These are phyloP conservation scores for Leccinum pellstonianum DNA, from an alignment of 768 basidiomycete genomes.

Conservation along the genomic window DNA sequence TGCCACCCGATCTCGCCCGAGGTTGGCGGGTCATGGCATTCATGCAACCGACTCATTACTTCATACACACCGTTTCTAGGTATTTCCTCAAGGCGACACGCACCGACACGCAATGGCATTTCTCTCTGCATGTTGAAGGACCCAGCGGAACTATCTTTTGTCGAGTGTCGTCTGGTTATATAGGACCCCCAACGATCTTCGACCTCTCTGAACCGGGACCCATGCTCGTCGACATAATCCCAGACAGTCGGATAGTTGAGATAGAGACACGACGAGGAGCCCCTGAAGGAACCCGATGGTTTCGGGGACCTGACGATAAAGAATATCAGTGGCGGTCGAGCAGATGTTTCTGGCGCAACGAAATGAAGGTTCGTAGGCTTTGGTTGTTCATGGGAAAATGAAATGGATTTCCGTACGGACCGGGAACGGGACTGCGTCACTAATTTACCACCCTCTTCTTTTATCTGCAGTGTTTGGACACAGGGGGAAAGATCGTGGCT, in stretches of 20 bases:
- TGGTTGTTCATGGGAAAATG: background rate
- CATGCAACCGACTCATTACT: background rate
- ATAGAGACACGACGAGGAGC: conserved; percentile 15
- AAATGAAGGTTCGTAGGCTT: conserved; percentile 24
- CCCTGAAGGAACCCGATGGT: conserved; percentile 19
- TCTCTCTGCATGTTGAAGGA: conserved; percentile 20
- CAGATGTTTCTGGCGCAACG: conserved; percentile 13
- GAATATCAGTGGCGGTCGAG: conserved; percentile 24
- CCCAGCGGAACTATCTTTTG: conserved; percentile 20
- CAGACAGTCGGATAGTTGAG: conserved; percentile 8
- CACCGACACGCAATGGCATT: conserved; percentile 17
- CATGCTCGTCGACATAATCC: conserved; percentile 14
- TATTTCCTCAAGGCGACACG: conserved; percentile 26
- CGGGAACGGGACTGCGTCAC: background rate
- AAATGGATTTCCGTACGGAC: background rate
- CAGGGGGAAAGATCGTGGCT: conserved; percentile 23
- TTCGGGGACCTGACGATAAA: conserved; percentile 23
- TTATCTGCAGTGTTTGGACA: conserved; percentile 20
- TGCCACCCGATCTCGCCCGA: background rate
- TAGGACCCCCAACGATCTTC: conserved; percentile 13
- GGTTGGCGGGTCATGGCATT: background rate
- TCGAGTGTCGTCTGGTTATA: conserved; percentile 22
- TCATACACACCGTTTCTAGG: conserved; percentile 11
- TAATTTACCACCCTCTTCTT: background rate
- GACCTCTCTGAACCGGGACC: conserved; percentile 3